Evolutionary conservation across 257 asterid species (phyloP).

Genomic region (Cordia subcordata): DNA sequence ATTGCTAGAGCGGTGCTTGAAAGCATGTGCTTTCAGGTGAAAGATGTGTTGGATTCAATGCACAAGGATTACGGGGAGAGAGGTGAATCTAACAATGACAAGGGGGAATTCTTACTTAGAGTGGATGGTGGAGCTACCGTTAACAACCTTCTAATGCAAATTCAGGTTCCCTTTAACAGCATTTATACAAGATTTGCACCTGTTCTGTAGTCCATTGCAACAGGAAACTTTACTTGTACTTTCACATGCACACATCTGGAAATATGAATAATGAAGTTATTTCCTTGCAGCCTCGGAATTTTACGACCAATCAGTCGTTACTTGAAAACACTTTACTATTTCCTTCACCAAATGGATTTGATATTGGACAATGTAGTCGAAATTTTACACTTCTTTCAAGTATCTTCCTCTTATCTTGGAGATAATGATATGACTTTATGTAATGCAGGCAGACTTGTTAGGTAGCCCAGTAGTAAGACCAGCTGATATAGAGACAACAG

Average conservation of each 20-base stretch:
- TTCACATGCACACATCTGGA: too few species aligned
- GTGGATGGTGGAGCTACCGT: constrained; percentile 96
- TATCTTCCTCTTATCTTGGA: background rate
- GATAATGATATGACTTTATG: too few species aligned
- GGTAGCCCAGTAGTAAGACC: constrained; percentile 84
- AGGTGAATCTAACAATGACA: constrained; percentile 38
- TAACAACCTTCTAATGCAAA: constrained; percentile 89
- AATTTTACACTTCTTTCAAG: background rate
- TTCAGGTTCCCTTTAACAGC: constrained; percentile 54
- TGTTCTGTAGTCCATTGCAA: background rate
- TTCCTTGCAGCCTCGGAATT: too few species aligned
- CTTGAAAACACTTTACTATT: too few species aligned
- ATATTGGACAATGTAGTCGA: too few species aligned
- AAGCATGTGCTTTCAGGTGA: constrained; percentile 98
- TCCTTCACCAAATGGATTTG: too few species aligned
- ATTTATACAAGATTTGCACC: background rate
- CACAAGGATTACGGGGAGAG: constrained; percentile 76
- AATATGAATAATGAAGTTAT: too few species aligned
- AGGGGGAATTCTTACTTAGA: constrained; percentile 69
- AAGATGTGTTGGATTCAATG: constrained; percentile 92
- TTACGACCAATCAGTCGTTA: too few species aligned
- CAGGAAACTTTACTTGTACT: too few species aligned
- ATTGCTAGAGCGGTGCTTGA: constrained; percentile 94
- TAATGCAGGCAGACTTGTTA: constrained; percentile 31
- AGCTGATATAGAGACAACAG: constrained; percentile 86